phyloP scores from a whole-genome alignment of 208 protist species.

The Acanthamoeba lugdunensis region DNA sequence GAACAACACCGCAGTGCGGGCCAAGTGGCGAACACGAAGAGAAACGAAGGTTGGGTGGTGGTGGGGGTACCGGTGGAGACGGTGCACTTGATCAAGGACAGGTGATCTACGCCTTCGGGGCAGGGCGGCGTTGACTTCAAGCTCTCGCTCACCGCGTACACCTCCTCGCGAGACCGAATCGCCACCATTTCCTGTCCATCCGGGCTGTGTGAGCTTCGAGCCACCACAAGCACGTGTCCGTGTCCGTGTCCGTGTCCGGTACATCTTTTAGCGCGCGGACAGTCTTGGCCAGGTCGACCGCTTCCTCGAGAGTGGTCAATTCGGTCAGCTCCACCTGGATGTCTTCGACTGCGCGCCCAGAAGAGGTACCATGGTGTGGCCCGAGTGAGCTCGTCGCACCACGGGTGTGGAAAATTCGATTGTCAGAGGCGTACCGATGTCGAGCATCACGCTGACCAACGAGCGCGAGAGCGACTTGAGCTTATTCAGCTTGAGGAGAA shows the following conservation, averaged over 20 bases:
- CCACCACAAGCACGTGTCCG: too few relatives aligned
- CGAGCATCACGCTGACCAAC: neutral
- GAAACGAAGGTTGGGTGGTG: too few relatives aligned
- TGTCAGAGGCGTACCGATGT: neutral
- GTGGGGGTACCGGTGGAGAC: neutral
- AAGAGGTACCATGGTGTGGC: neutral
- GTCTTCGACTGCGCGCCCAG: neutral
- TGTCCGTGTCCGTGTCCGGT: neutral
- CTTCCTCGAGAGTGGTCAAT: neutral
- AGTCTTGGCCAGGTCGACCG: neutral
- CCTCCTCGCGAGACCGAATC: neutral
- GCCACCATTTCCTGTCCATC: neutral
- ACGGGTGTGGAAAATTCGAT: neutral
- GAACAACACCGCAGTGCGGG: neutral
- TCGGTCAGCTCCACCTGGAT: neutral
- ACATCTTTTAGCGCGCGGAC: neutral
- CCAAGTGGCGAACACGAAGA: neutral
- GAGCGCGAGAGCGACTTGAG: neutral
- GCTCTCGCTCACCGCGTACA: conserved; percentile 10
- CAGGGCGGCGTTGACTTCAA: neutral
- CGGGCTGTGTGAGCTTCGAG: neutral
- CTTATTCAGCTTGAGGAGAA: neutral
- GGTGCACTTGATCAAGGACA: neutral
- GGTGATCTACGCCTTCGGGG: neutral
- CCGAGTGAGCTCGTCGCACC: neutral